Evolutionary conservation across 768 basidiomycete species (phyloP), one percentile per base, ranked within the genome.

Genomic region (Tricholoma terreum): DNA sequence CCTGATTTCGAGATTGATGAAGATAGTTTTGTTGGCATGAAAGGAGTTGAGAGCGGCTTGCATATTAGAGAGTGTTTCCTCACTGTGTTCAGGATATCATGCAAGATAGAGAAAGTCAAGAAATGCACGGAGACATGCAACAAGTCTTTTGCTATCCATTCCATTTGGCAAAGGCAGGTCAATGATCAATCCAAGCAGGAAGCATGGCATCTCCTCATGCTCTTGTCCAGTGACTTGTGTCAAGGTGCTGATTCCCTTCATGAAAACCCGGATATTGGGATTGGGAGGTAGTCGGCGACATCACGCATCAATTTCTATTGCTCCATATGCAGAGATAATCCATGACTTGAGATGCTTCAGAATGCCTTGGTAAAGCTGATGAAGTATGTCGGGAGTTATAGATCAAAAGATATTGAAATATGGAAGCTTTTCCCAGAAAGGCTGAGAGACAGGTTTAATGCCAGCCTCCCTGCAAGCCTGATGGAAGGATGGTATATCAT

Each of bases 71-170:
- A 81, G 2, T 24, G 17, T 1, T 56, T 58, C 38, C 0, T 58
- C 54, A 0, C 68, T 61, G 49, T 77, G 77, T 1, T 62, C 7
- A 0, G 68, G 66, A 52, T 71, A 72, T 38, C 72, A 70, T 0
- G 75, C 70, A 15, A 72, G 53, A 56, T 72, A 76, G 9, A 75
- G 54, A 56, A 79, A 80, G 58, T 80, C 73, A 0, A 77, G 60
- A 1, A 77, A 38, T 0, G 67, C 71, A 3, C 69, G 64, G 49
- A 72, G 66, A 6, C 70, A 64, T 2, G 56, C 22, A 0, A 73
- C 22, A 15, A 71, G 65, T 3, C 54, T 62, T 7, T 34, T 36
- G 10, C 50, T 34, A 0, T 33, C 34, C 2, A 46, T 38, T n/a
- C 61, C 62, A 50, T 38, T 27, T 6, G 58, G 58, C 6, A 67